Percentiles rank a stretch among this genome's conserved stretches.
phyloP scores from a whole-genome alignment of 2,329 filamentous ascomycete genomes.

The Lojkania enalia region DNA sequence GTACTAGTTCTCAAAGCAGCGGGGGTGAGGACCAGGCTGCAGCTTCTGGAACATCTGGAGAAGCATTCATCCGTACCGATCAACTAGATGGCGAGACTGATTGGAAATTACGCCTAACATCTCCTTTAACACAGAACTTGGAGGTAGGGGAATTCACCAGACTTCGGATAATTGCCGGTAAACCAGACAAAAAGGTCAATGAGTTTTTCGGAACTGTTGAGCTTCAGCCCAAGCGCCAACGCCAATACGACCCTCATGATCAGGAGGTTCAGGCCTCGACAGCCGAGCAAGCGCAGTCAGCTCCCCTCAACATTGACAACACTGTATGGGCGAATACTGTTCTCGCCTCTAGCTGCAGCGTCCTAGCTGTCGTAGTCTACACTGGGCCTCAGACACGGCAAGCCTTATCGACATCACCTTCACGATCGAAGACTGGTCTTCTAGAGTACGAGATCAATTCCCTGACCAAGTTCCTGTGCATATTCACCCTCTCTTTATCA shows the following conservation, averaged over 20 bases:
- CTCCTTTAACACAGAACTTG: constrained; percentile 80
- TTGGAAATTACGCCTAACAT: constrained; percentile 93
- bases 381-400: constrained; percentile 93
- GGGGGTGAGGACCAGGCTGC: constrained; percentile 20
- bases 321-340: constrained; percentile 99
- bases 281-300: constrained; percentile 54
- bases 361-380: constrained; percentile 88
- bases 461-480: constrained; percentile 92
- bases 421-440: constrained; percentile 89
- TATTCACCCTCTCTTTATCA: constrained; percentile 82
- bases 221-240: constrained; percentile 60
- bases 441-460: constrained; percentile 97
- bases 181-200: constrained; percentile 91
- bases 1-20: constrained; percentile 19
- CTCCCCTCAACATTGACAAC: constrained; percentile 88
- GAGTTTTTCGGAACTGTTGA: constrained; percentile 92
- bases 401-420: constrained; percentile 87
- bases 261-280: constrained; percentile 22
- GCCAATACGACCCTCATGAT: constrained; percentile 52
- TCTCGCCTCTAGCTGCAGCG: constrained; percentile 87
- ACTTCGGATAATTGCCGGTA: constrained; percentile 75
- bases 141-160: constrained; percentile 69
- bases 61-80: constrained; percentile 96
- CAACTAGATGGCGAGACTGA: constrained; percentile 98
- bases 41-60: constrained; percentile 60